Evolutionary conservation across 805 yeast species (phyloP).

Genomic region (Myxozyma udenii): DNA sequence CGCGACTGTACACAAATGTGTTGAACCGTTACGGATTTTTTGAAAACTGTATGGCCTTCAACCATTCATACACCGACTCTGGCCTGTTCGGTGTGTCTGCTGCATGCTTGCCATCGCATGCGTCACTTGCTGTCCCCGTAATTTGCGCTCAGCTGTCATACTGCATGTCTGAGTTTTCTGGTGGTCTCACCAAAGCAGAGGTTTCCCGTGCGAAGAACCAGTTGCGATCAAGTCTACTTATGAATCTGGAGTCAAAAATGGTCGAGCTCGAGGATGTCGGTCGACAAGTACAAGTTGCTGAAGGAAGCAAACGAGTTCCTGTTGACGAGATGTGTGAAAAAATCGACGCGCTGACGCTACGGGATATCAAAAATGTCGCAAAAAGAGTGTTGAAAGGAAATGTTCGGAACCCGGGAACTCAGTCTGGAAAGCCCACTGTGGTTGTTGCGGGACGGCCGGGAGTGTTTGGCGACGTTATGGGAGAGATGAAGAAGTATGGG

Average conservation of each 20-base stretch:
- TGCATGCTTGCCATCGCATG: slow-evolving; percentile 82
- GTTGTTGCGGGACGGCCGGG: slow-evolving; percentile 88
- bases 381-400: slow-evolving; percentile 69
- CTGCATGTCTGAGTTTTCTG: slow-evolving; percentile 21
- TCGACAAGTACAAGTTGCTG: slow-evolving; percentile 73
- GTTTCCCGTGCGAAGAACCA: slow-evolving; percentile 90
- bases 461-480: slow-evolving; percentile 77
- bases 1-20: slow-evolving; percentile 86
- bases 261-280: slow-evolving; percentile 96
- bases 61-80: slow-evolving; percentile 84
- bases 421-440: slow-evolving; percentile 70
- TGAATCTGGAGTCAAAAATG: slow-evolving; percentile 89
- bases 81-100: slow-evolving; percentile 89
- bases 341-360: slow-evolving; percentile 63
- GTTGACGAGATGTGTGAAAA: slow-evolving; percentile 76
- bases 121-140: slow-evolving; percentile 76
- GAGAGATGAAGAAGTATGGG: slow-evolving; percentile 64
- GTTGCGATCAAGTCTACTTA: slow-evolving; percentile 76
- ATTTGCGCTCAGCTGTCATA: slow-evolving; percentile 61
- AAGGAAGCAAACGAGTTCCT: slow-evolving; percentile 64
- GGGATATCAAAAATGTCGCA: slow-evolving; percentile 72
- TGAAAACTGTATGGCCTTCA: slow-evolving; percentile 83
- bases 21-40: slow-evolving; percentile 87
- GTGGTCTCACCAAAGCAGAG: slow-evolving; percentile 63
- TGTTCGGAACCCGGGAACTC: slow-evolving; percentile 46